Evolutionary conservation across 345 rosid species (phyloP).

Genomic region (Laguncularia racemosa): DNA sequence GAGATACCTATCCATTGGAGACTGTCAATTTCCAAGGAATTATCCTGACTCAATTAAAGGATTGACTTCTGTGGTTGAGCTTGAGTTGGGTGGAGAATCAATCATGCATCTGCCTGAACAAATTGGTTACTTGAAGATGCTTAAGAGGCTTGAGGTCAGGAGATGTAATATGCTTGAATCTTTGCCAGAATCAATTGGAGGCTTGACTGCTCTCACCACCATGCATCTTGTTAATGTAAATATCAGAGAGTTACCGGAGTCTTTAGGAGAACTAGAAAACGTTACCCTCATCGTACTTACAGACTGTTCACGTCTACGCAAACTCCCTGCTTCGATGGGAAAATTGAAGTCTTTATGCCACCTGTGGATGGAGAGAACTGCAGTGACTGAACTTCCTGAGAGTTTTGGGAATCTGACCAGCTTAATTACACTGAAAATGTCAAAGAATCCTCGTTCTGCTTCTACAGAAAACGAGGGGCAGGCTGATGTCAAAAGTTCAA

Average conservation of each 20-base stretch:
- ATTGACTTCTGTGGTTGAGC: conserved; percentile 22
- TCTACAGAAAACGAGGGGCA: neutral
- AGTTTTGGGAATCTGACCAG: conserved; percentile 37
- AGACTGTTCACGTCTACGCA: conserved; percentile 23
- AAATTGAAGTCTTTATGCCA: conserved; percentile 25
- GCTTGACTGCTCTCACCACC: conserved; percentile 23
- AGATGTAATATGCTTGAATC: conserved; percentile 11
- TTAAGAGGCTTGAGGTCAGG: conserved; percentile 26
- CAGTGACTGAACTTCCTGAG: conserved; percentile 31
- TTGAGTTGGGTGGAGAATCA: conserved; percentile 16
- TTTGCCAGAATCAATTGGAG: conserved; percentile 37
- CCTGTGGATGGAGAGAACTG: conserved; percentile 34
- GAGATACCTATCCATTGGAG: conserved; percentile 16
- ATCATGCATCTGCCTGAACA: conserved; percentile 30
- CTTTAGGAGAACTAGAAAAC: conserved; percentile 40
- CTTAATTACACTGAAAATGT: conserved; percentile 30
- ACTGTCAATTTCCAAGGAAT: conserved; percentile 17
- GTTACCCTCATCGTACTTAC: conserved; percentile 23
- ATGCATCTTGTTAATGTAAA: conserved; percentile 14
- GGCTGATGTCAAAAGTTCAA: conserved; percentile 1
- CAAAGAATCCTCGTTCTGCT: conserved; percentile 16
- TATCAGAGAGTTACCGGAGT: conserved; percentile 39
- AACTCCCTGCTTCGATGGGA: conserved; percentile 39
- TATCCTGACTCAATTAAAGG: conserved; percentile 42
- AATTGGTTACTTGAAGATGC: conserved; percentile 30